A percentile compares a stretch with the other conserved stretches of the same genome.
Evolutionary conservation across 202 grass and related monocot species (phyloP).

Genomic region (Schoenoplectus tabernaemontani): DNA sequence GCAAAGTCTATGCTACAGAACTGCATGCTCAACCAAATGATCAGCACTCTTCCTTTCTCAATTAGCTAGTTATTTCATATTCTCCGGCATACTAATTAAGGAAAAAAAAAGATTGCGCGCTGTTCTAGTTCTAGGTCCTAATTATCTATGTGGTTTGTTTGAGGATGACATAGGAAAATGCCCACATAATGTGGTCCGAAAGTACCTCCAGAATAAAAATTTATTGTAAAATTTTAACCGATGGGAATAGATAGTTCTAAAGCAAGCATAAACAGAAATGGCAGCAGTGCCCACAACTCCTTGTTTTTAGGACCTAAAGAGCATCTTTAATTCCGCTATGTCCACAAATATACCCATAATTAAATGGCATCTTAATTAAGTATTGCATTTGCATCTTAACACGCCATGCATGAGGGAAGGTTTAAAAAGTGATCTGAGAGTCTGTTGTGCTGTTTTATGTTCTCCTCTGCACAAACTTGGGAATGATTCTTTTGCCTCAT

Average conservation of each 20-base stretch:
- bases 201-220: constrained; percentile 24
- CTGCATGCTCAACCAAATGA: not conserved
- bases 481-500: constrained; percentile 27
- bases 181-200: not conserved
- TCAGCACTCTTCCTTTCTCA: not conserved
- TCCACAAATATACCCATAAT: constrained; percentile 18
- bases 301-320: constrained; percentile 33
- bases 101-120: not conserved
- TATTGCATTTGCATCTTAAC: constrained; percentile 18
- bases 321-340: constrained; percentile 13
- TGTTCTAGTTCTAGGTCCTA: not conserved
- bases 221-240: constrained; percentile 13
- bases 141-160: not conserved
- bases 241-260: constrained; percentile 15
- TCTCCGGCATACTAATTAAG: not conserved
- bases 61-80: not conserved
- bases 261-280: constrained; percentile 21
- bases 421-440: constrained; percentile 34
- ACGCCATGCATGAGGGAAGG: constrained; percentile 26
- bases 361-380: not conserved
- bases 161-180: not conserved
- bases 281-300: constrained; percentile 31
- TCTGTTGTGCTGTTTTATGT: constrained; percentile 36
- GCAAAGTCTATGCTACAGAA: not conserved
- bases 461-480: constrained; percentile 41